These are phyloP conservation scores for Leptomonas pyrrhocoris DNA, from an alignment of 208 protist species.

Conservation along the genomic window DNA sequence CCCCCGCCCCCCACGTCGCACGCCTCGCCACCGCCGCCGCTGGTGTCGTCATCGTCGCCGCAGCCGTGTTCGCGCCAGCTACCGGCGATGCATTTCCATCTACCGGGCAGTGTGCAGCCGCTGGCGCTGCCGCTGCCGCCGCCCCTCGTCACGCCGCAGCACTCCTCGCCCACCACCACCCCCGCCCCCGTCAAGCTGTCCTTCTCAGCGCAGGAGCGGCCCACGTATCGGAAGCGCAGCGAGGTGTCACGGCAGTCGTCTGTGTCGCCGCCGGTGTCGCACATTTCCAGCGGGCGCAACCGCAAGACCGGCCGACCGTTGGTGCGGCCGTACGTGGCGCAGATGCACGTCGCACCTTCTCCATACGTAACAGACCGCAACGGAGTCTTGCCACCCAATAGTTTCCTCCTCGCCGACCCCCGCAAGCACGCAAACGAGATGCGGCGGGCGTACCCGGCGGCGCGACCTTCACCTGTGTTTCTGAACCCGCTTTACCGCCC, in stretches of 20 bases:
- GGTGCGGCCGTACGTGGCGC: conserved; percentile 21
- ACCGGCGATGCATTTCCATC: conserved; percentile 9
- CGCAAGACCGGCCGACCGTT: conserved; percentile 1
- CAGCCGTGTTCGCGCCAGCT: conserved; percentile 8
- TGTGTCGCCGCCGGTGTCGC: conserved; percentile 6
- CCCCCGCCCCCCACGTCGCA: background rate
- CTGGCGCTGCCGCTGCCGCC: background rate
- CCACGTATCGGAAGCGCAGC: conserved; percentile 33
- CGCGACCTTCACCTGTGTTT: conserved; percentile 12
- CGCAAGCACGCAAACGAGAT: conserved; percentile 17
- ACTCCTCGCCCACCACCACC: background rate
- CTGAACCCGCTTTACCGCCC: conserved; percentile 59
- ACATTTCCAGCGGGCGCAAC: conserved; percentile 9
- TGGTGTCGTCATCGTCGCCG: background rate
- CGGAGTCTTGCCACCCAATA: background rate
- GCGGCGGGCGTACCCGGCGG: conserved; percentile 7
- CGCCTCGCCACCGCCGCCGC: background rate
- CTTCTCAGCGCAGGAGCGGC: conserved; percentile 31
- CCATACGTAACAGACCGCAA: conserved; percentile 13
- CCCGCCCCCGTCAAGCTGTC: background rate
- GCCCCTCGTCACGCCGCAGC: conserved; percentile 4
- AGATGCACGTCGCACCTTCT: conserved; percentile 9
- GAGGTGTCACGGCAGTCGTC: conserved; percentile 10
- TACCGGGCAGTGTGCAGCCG: conserved; percentile 9
- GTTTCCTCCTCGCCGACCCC: conserved; percentile 24